Evolutionary conservation across 805 yeast genomes (phyloP).

Genomic region (Candida xyloterini): DNA sequence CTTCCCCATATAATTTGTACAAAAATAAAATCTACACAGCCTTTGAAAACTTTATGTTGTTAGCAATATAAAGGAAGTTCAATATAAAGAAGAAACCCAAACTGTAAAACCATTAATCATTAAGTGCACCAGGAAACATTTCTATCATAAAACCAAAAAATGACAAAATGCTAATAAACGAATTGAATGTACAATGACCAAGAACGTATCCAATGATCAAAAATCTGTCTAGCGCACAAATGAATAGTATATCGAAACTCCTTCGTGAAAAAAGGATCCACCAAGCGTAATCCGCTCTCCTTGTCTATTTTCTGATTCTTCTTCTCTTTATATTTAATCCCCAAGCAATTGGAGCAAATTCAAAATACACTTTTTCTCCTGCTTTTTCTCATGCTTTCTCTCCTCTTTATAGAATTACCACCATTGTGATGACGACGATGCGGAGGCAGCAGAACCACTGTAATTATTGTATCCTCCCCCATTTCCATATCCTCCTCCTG

Average conservation of each 20-base stretch:
- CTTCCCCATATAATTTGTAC: neutral
- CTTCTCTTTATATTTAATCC: conserved; percentile 17
- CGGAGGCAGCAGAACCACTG: conserved; percentile 28
- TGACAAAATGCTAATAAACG: conserved; percentile 17
- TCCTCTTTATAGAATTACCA: conserved; percentile 29
- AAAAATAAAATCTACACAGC: conserved; percentile 1
- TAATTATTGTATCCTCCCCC: conserved; percentile 23
- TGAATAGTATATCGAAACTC: conserved; percentile 11
- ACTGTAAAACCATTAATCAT: conserved; percentile 19
- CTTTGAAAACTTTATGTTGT: conserved; percentile 5
- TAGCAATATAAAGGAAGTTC: conserved; percentile 23
- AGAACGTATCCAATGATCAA: neutral
- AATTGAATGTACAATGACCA: conserved; percentile 13
- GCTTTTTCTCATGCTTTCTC: conserved; percentile 7
- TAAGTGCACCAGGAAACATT: conserved; percentile 21
- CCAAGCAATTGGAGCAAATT: conserved; percentile 13
- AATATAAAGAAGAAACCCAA: conserved; percentile 15
- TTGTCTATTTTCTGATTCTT: conserved; percentile 2
- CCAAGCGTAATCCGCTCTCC: neutral
- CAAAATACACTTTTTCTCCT: neutral
- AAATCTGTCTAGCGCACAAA: conserved; percentile 14
- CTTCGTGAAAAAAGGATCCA: neutral
- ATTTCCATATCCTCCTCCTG: conserved; percentile 25
- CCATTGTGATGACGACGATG: conserved; percentile 31
- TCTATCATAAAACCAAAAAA: conserved; percentile 19